Base-by-base conservation (phyloP, 805 yeast genomes). In the Osmozyma mogii region DNA sequence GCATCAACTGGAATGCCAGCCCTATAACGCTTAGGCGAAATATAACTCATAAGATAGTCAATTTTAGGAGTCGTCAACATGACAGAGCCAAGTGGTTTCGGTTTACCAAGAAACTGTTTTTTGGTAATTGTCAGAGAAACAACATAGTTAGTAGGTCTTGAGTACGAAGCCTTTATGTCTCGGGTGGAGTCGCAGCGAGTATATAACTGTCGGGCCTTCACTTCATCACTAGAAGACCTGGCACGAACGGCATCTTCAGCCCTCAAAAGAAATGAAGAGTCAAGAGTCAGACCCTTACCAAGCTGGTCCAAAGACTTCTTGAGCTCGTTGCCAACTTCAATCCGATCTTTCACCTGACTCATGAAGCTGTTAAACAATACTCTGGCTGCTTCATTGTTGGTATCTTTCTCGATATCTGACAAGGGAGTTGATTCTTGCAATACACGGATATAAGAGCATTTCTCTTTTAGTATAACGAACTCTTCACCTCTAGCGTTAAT, bases 391-490 rank as follows among this genome's bases (percentile, higher is more conserved):
- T 38, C 41, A 3, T 31, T 28, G 22, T 31, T 19, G 4, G 29
- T 32, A 4, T 15, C 31, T 17, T 30, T 44, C 24, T 22, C 24
- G 6, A 22, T 7, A 7, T 22, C 24, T n/a, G n/a, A n/a, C n/a
- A n/a, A n/a, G n/a, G n/a, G n/a, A n/a, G n/a, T 32, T 5, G 43
- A 25, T 27, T 50, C 47, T 35, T 47, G 54, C 6, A 59, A 33
- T 9, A 60, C 45, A 24, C 66, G 45, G 3, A 59, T 34, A 23
- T 36, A 40, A 5, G 42, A 41, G 5, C 38, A 37, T 11, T 35
- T 22, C 29, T 60, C 61, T 37, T 58, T 59, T 27, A 61, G 45
- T 18, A 61, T 59, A 16, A 60, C 51, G 36, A 50, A 61, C 41
- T 62, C 68, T 32, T 61, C 65, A 38, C 65, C 65, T 17, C 31